Base-by-base conservation (phyloP, 331 rosid genomes). In the Malus hybrid region DNA sequence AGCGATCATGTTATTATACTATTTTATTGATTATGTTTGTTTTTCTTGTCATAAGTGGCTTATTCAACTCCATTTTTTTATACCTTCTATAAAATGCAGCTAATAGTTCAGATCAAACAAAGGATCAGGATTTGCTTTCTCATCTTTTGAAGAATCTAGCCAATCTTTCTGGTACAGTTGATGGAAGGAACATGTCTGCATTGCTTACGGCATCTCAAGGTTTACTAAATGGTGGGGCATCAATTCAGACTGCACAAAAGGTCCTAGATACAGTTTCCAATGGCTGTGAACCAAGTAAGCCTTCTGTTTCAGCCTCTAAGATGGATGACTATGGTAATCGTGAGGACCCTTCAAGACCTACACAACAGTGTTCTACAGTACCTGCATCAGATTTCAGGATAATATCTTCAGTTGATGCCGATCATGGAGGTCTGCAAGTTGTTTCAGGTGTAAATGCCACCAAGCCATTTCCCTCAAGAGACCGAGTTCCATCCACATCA, bases 111-210 rank as follows among this genome's bases (percentile, higher is more conserved):
- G 87, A 88, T 76, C 83, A 84, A 36, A 70, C 80, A 34, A 86
- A 82, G 74, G 90, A 87, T 71, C 96, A 85, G 82, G 93, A 89
- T 85, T 77, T 92, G 73, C 81, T 91, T 10, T 82, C 93, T 63
- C 91, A 92, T 84, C 88, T 92, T 60, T 79, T 89, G 75, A 79
- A 82, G 74, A 92, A 78, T 84, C 82, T 92, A 71, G 90, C 87
- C 63, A 82, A 80, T 78, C 75, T 82, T 46, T 81, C 87, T 32
- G 88, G 85, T 79, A 74, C 88, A 28, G 75, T 60, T 11, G 88
- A 83, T 75, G 92, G 84, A 71, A 86, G 82, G 71, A 87, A 75
- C 79, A 52, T 84, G 81, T 78, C 89, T 61, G 78, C 88, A 66
- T 79, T 86, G 68, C 36, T 86, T 79, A 89, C 84, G 70, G 87